Evolutionary conservation across 1,139 yeast genomes (phyloP).

Genomic region (Geotrichum armillariae): DNA sequence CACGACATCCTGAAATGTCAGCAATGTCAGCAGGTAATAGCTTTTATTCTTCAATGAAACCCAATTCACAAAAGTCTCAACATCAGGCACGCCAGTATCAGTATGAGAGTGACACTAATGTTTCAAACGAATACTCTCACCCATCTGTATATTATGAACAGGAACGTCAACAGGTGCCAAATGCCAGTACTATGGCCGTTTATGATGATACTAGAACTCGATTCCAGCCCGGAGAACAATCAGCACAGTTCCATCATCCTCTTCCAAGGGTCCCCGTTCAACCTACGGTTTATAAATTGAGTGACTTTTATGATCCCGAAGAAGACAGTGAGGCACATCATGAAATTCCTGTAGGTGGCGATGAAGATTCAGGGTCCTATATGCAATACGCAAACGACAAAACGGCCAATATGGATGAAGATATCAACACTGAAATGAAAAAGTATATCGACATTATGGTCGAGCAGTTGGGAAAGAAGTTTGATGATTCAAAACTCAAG

Average conservation of each 20-base stretch:
- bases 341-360: conserved; percentile 10
- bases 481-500: not conserved
- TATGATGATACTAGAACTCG: conserved; percentile 9
- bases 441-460: conserved; percentile 8
- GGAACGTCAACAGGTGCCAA: not conserved
- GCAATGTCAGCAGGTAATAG: not conserved
- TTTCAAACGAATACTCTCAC: not conserved
- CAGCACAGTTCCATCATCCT: conserved; percentile 5
- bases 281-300: not conserved
- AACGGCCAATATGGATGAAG: not conserved
- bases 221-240: not conserved
- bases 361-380: not conserved
- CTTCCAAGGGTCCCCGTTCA: conserved; percentile 2
- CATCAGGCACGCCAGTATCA: not conserved
- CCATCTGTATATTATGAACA: not conserved
- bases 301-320: conserved; percentile 2
- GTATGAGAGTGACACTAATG: not conserved
- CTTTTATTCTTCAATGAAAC: conserved; percentile 1
- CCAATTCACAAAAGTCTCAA: not conserved
- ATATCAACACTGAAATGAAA: not conserved
- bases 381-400: not conserved
- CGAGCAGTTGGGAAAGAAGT: conserved; percentile 7
- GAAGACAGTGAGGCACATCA: conserved; percentile 8
- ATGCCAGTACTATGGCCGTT: conserved; percentile 6
- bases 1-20: conserved; percentile 12